Evolutionary conservation across 2,329 filamentous ascomycete species (phyloP).

Genomic region (Aspergillus arachidicola): DNA sequence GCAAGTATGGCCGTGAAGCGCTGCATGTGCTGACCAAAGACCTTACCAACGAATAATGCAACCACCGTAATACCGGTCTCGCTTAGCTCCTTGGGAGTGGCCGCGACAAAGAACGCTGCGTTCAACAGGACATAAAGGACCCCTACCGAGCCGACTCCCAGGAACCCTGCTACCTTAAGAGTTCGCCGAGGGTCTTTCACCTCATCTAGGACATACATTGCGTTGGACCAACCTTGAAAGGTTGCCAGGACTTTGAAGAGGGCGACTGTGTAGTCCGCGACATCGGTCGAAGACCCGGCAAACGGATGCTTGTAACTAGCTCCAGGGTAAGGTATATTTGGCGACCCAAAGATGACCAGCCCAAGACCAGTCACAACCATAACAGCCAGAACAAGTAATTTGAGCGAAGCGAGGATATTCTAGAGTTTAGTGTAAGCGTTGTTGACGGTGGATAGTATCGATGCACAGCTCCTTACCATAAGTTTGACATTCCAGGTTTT

Average conservation of each 20-base stretch:
- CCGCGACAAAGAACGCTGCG: constrained; percentile 65
- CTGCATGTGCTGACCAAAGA: constrained; percentile 51
- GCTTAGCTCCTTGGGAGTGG: constrained; percentile 44
- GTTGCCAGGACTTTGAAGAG: constrained; percentile 74
- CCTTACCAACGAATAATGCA: constrained; percentile 46
- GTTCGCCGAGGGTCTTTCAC: constrained; percentile 67
- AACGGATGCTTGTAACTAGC: constrained; percentile 65
- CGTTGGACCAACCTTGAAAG: constrained; percentile 53
- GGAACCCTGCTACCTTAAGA: constrained; percentile 65
- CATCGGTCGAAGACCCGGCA: constrained; percentile 59
- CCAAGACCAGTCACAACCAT: constrained; percentile 66
- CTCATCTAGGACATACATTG: constrained; percentile 56
- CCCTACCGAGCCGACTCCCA: constrained; percentile 61
- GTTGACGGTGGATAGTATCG: not conserved
- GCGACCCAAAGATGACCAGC: constrained; percentile 62
- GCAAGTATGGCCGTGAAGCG: constrained; percentile 56
- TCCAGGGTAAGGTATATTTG: constrained; percentile 61
- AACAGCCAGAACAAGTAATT: constrained; percentile 66
- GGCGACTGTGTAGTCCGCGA: constrained; percentile 69
- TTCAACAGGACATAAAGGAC: constrained; percentile 69
- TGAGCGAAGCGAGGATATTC: constrained; percentile 66
- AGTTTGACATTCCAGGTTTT: constrained; percentile 68
- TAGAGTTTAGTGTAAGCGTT: not conserved
- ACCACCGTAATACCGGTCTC: constrained; percentile 47
- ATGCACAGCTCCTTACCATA: constrained; percentile 40